phyloP scores from a whole-genome alignment of 495 filamentous ascomycete genomes.

The Podospora fimiseda region DNA sequence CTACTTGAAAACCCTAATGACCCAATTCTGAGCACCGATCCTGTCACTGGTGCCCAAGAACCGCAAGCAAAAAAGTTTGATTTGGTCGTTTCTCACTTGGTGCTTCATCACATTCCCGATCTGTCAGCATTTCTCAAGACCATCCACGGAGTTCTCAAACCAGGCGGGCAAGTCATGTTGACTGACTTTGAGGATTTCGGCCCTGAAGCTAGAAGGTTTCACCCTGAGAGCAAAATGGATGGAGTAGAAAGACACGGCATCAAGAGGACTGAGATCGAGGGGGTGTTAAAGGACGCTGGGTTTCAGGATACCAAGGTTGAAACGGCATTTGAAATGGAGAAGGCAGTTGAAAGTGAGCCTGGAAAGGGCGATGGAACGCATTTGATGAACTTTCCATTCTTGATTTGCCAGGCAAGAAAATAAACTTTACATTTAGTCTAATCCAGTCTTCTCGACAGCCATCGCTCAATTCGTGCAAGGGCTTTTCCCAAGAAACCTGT shows the following conservation, averaged over 20 bases:
- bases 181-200: slow-evolving; percentile 56
- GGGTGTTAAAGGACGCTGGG: slow-evolving; percentile 37
- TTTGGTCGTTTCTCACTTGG: slow-evolving; percentile 44
- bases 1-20: slow-evolving; percentile 17
- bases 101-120: slow-evolving; percentile 49
- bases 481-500: too few relatives aligned
- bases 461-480: too few relatives aligned
- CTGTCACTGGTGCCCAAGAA: slow-evolving; percentile 7
- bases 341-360: slow-evolving; percentile 37
- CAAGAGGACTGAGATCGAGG: slow-evolving; percentile 29
- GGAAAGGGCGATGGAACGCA: slow-evolving; percentile 23
- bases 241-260: slow-evolving; percentile 52
- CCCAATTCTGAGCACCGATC: slow-evolving; percentile 19
- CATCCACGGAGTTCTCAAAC: slow-evolving; percentile 37
- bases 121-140: slow-evolving; percentile 33
- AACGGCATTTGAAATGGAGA: slow-evolving; percentile 39
- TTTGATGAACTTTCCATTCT: slow-evolving; percentile 43
- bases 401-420: slow-evolving; percentile 41
- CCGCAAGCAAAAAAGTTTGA: slow-evolving; percentile 30
- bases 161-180: slow-evolving; percentile 39
- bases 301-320: slow-evolving; percentile 41
- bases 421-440: too few relatives aligned
- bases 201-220: slow-evolving; percentile 44
- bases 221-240: slow-evolving; percentile 44
- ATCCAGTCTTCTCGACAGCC: too few relatives aligned